Base-by-base conservation (phyloP, 495 filamentous ascomycete genomes). In the Parathielavia appendiculata region DNA sequence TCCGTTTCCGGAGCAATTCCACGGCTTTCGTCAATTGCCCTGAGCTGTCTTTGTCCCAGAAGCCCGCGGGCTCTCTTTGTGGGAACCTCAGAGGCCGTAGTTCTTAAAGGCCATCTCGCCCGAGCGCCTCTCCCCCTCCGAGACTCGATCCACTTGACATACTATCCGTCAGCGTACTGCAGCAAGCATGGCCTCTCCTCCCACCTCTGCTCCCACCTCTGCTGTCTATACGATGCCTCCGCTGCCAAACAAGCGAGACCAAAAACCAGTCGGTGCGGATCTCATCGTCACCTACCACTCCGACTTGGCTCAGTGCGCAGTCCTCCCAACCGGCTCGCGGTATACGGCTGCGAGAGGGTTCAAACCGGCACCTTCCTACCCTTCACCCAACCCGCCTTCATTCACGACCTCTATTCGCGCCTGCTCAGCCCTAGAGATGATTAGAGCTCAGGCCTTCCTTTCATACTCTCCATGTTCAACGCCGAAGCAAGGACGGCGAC, bases 241-340 rank as follows among this genome's bases (percentile, higher is more conserved):
- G 13, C n/a, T 22, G 43, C 43, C 43, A 45, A 45, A 45, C 43
- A 45, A 45, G 43, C 43, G 43, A 45, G 43, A 45, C 43, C 43
- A 45, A 45, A 19, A 19, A 4, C 2, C 43, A 45, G 13, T 45
- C n/a, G 46, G 26, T 49, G 46, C 23, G 5, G 46, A 34, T 34
- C 23, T 49, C 46, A 34, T 49, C 13, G 14, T 49, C 46, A 49
- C 46, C 46, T 51, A 51, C 48, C 34, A 51, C 34, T 51, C 34
- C 32, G 48, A 51, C 48, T 38, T 51, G 48, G 32, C 48, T 10
- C 32, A 20, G 48, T 51, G 34, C 17, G 32, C 12, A 7, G 22
- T 51, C 48, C 48, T 51, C n/a, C n/a, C 10, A 38, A 4, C 32
- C 5, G 8, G 32, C 32, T 51, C 48, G 16, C 48, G 48, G 16